A percentile compares a stretch with the other conserved stretches of the same genome.
phyloP scores from a whole-genome alignment of 1,139 yeast species.

The Yamadazyma blattariae region DNA sequence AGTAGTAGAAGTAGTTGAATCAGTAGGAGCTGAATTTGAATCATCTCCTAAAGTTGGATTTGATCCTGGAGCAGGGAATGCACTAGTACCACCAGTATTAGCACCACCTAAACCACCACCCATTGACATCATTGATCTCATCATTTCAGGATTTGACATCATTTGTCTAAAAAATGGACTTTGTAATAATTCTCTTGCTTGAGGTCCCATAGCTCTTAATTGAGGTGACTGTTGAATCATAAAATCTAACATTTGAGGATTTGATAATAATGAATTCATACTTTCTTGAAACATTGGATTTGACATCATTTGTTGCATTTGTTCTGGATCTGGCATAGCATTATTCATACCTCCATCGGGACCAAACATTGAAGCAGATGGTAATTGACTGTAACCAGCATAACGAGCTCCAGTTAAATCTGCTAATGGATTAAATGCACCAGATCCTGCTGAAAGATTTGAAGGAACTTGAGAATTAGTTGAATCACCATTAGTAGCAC shows the following conservation, averaged over 20 bases:
- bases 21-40: constrained; percentile 10
- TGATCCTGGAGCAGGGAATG: constrained; percentile 60
- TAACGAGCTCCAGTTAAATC: constrained; percentile 93
- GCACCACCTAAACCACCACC: constrained; percentile 48
- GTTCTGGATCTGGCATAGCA: constrained; percentile 70
- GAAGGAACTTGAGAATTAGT: constrained; percentile 50
- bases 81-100: constrained; percentile 13
- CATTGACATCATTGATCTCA: constrained; percentile 80
- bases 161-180: constrained; percentile 82
- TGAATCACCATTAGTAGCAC: constrained; percentile 11
- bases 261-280: constrained; percentile 73
- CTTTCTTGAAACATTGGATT: constrained; percentile 79
- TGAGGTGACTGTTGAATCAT: constrained; percentile 84
- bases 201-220: constrained; percentile 84
- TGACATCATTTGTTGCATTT: constrained; percentile 69
- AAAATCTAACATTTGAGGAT: constrained; percentile 81
- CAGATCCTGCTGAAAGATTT: constrained; percentile 83
- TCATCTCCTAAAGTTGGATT: constrained; percentile 35
- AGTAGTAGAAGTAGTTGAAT: constrained; percentile 16
- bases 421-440: constrained; percentile 85
- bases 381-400: constrained; percentile 88
- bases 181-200: constrained; percentile 81
- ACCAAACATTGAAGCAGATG: constrained; percentile 87
- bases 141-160: constrained; percentile 80
- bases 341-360: constrained; percentile 89